Conservation (phyloP, 371 early-diverging fungal species). For the Mortierella sp. region DNA sequence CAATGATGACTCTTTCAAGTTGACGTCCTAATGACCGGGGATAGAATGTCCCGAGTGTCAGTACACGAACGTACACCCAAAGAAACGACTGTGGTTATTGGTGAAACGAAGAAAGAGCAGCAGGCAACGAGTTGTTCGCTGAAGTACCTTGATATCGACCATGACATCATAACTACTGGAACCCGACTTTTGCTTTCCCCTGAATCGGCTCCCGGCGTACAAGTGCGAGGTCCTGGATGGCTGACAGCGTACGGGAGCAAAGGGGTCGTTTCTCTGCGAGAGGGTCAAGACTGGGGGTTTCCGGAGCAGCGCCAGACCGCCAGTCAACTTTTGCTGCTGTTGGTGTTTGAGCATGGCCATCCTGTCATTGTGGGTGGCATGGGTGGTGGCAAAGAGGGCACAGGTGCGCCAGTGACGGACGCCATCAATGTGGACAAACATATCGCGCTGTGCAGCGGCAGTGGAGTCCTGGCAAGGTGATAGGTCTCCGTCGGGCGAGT, state of each 20-base stretch:
- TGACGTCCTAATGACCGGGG: slow-evolving; percentile 68
- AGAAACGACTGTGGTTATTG: not conserved
- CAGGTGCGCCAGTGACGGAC: slow-evolving; percentile 31
- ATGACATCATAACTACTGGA: slow-evolving; percentile 74
- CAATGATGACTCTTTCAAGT: slow-evolving; percentile 74
- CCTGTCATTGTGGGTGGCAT: slow-evolving; percentile 6
- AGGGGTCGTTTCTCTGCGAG: slow-evolving; percentile 10
- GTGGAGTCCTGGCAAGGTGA: not conserved
- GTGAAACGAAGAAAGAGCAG: not conserved
- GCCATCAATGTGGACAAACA: slow-evolving; percentile 34
- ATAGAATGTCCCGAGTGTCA: not conserved
- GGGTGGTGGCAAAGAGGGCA: slow-evolving; percentile 16
- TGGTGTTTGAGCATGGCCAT: slow-evolving; percentile 24
- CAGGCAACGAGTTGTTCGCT: no score
- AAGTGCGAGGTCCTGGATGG: slow-evolving; percentile 52
- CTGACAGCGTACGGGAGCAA: slow-evolving; percentile 22
- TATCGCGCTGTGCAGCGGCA: not conserved
- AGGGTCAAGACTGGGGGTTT: slow-evolving; percentile 15
- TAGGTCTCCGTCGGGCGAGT: not conserved
- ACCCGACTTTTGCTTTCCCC: slow-evolving; percentile 79
- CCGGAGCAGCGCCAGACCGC: slow-evolving; percentile 19
- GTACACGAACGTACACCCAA: not conserved
- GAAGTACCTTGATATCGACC: slow-evolving; percentile 82
- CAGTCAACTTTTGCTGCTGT: slow-evolving; percentile 19
- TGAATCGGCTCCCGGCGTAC: slow-evolving; percentile 76